A percentile compares a stretch with the other conserved stretches of the same genome.
Evolutionary conservation across 805 yeast species (phyloP).

Genomic region (Kuraishia ogatae): DNA sequence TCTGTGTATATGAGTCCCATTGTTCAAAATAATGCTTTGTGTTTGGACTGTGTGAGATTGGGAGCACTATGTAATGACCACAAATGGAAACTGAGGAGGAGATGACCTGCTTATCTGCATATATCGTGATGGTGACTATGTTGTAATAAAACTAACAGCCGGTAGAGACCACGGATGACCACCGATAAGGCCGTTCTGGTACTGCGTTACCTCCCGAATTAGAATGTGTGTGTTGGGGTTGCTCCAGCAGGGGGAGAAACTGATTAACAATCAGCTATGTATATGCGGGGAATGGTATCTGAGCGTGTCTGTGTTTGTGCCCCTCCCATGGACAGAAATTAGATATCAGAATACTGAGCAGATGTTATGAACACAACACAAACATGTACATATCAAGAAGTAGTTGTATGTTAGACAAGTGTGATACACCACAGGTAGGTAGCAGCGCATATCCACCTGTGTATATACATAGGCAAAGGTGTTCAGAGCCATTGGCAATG

Average conservation of each 20-base stretch:
- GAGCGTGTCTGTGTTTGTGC: not conserved
- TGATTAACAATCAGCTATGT: not conserved
- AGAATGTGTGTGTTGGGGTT: not conserved
- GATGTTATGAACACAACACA: not conserved
- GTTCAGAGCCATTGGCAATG: not conserved
- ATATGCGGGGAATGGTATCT: not conserved
- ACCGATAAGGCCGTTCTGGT: not conserved
- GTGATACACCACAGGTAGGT: too few relatives aligned
- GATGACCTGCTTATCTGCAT: too few relatives aligned
- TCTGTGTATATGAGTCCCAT: conserved; percentile 24
- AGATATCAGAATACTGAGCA: not conserved
- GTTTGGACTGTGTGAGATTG: too few relatives aligned
- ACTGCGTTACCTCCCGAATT: not conserved
- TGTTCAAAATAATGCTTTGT: not conserved
- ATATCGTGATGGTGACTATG: too few relatives aligned
- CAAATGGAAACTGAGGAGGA: too few relatives aligned
- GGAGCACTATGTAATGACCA: too few relatives aligned
- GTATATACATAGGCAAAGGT: not conserved
- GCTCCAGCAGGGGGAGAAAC: not conserved
- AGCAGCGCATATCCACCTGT: too few relatives aligned
- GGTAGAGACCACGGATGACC: not conserved
- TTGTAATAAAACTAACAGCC: not conserved
- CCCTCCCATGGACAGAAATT: not conserved
- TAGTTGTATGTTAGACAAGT: too few relatives aligned
- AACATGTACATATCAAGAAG: not conserved